Conservation (phyloP, 2,329 filamentous ascomycete species). For the Dactylellina leptospora region DNA sequence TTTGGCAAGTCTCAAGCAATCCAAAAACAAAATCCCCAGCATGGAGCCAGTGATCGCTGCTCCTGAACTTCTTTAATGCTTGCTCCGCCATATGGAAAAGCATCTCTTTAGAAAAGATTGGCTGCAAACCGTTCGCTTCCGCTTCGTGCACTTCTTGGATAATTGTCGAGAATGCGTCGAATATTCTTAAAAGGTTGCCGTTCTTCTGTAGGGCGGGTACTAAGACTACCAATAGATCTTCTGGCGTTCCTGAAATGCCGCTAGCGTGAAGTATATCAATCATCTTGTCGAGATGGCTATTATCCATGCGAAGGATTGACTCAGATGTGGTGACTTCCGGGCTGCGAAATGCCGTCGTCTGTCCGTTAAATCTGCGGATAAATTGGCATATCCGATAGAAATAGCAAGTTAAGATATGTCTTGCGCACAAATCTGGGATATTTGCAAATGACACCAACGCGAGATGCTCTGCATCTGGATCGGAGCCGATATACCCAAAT, state of each 20-base stretch:
- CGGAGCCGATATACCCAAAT: slow-evolving; percentile 17
- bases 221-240: slow-evolving; percentile 22
- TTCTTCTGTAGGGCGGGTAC: slow-evolving; percentile 29
- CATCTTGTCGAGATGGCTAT: slow-evolving; percentile 25
- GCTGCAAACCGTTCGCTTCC: background rate
- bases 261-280: slow-evolving; percentile 8
- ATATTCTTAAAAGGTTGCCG: slow-evolving; percentile 20
- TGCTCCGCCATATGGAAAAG: slow-evolving; percentile 19
- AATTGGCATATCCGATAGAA: slow-evolving; percentile 10
- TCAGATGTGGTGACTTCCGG: background rate
- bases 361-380: slow-evolving; percentile 4
- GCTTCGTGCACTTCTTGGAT: slow-evolving; percentile 11
- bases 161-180: slow-evolving; percentile 16
- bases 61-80: slow-evolving; percentile 7
- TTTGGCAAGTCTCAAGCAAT: slow-evolving; percentile 7
- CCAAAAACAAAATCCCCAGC: slow-evolving; percentile 33
- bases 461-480: slow-evolving; percentile 12
- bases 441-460: slow-evolving; percentile 11
- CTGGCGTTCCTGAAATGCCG: slow-evolving; percentile 6
- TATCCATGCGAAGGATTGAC: slow-evolving; percentile 7
- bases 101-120: slow-evolving; percentile 12
- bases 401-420: slow-evolving; percentile 27
- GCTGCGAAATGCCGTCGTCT: background rate
- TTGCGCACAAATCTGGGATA: slow-evolving; percentile 13
- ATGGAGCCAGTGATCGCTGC: slow-evolving; percentile 10